These are phyloP conservation scores for Penicillium argentinense DNA, from an alignment of 495 filamentous ascomycete genomes.

Conservation along the genomic window DNA sequence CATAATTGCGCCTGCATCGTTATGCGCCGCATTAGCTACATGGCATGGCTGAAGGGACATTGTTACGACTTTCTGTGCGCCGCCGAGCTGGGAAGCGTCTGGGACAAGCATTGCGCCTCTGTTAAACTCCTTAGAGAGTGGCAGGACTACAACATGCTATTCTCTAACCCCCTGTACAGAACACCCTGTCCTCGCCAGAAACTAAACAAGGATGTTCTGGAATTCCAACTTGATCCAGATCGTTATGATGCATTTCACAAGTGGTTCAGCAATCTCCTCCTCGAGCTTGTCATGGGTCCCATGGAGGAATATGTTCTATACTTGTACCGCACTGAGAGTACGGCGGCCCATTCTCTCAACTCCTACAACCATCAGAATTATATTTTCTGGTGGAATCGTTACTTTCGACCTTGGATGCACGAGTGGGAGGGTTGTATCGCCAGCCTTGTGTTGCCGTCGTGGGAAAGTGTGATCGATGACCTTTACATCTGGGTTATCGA, in stretches of 20 bases:
- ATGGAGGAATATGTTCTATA: too few relatives aligned
- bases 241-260: too few relatives aligned
- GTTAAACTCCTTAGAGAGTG: conserved; percentile 24
- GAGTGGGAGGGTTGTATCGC: conserved; percentile 24
- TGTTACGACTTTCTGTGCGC: conserved; percentile 25
- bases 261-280: too few relatives aligned
- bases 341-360: too few relatives aligned
- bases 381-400: conserved; percentile 23
- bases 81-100: neutral
- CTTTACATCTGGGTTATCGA: conserved; percentile 22
- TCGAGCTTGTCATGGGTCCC: too few relatives aligned
- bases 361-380: too few relatives aligned
- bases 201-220: too few relatives aligned
- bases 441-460: conserved; percentile 18
- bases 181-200: too few relatives aligned
- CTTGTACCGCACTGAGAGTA: too few relatives aligned
- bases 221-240: too few relatives aligned
- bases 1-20: conserved; percentile 1
- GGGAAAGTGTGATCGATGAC: conserved; percentile 27
- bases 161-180: too few relatives aligned
- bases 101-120: conserved; percentile 12
- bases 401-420: conserved; percentile 22
- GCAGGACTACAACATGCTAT: too few relatives aligned
- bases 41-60: neutral
- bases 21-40: conserved; percentile 11